These are phyloP conservation scores for Multifurca ochricompacta DNA, from an alignment of 768 basidiomycete genomes.

Conservation along the genomic window DNA sequence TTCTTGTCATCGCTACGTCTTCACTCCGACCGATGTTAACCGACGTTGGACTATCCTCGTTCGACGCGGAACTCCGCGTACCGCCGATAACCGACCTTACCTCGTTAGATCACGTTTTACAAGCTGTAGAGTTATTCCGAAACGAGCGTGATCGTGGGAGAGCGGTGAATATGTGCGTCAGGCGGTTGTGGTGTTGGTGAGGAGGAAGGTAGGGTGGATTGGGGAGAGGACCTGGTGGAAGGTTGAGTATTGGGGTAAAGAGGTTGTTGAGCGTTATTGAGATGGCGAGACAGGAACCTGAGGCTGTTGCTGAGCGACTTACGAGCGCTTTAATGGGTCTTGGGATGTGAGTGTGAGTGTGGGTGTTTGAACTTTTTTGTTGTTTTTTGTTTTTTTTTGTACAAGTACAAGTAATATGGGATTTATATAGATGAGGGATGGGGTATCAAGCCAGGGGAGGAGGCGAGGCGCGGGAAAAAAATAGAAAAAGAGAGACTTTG, in stretches of 20 bases:
- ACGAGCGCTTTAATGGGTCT: conserved; percentile 55
- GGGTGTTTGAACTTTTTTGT: neutral
- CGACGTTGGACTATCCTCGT: conserved; percentile 81
- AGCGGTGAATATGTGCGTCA: conserved; percentile 61
- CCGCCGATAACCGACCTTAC: conserved; percentile 69
- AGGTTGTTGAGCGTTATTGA: conserved; percentile 85
- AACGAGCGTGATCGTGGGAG: conserved; percentile 44
- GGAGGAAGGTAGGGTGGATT: conserved; percentile 30
- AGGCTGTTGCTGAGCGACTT: conserved; percentile 67
- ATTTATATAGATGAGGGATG: neutral
- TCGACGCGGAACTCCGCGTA: conserved; percentile 81
- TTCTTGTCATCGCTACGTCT: conserved; percentile 88
- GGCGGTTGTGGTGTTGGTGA: conserved; percentile 54
- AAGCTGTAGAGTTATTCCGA: conserved; percentile 71
- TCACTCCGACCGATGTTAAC: conserved; percentile 79
- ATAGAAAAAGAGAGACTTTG: no score
- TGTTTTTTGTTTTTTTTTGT: neutral
- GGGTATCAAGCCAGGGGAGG: no score
- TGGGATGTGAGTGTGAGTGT: conserved; percentile 34
- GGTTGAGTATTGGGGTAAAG: conserved; percentile 83
- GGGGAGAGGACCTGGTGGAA: no score
- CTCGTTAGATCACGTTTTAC: conserved; percentile 68
- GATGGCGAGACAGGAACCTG: conserved; percentile 95
- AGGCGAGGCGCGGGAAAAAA: conserved; percentile 6
- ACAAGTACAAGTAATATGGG: neutral